Conservation (phyloP, 768 basidiomycete genomes). For the Boletus vinaceobasis region DNA sequence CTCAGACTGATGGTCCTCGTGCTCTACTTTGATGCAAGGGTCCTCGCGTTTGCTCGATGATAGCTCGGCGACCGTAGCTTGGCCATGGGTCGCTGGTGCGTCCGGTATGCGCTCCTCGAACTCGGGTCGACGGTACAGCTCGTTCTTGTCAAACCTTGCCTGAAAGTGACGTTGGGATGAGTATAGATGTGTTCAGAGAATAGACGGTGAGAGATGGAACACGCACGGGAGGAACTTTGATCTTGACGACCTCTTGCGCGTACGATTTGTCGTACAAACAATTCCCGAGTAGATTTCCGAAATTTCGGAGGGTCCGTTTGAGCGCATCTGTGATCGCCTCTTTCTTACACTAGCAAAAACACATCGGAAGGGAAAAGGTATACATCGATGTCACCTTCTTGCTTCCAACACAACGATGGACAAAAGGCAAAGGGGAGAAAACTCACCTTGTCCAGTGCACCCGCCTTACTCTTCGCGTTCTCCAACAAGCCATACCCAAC, state of each 20-base stretch:
- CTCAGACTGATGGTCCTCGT: conserved; percentile 3
- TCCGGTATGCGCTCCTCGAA: conserved; percentile 49
- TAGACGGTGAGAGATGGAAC: neutral
- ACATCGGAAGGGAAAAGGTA: neutral
- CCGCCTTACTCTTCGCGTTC: conserved; percentile 80
- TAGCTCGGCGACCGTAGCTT: neutral
- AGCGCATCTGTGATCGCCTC: conserved; percentile 95
- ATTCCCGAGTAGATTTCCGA: conserved; percentile 93
- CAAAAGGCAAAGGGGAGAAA: neutral
- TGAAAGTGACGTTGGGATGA: neutral
- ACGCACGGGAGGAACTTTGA: conserved; percentile 80
- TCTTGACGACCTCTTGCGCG: conserved; percentile 78
- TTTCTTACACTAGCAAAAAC: conserved; percentile 79
- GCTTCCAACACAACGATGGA: neutral
- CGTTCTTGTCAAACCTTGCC: conserved; percentile 63
- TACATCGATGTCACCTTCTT: conserved; percentile 1
- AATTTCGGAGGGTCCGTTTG: conserved; percentile 87
- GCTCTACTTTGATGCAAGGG: conserved; percentile 20
- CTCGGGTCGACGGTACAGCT: conserved; percentile 69
- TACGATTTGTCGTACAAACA: conserved; percentile 97
- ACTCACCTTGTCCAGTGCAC: conserved; percentile 87
- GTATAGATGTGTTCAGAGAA: no score
- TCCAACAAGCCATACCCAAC: conserved; percentile 87
- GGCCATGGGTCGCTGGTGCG: neutral
- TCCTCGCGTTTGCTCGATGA: neutral